phyloP scores from a whole-genome alignment of 345 rosid species.

The Gossypium ekmanianum region DNA sequence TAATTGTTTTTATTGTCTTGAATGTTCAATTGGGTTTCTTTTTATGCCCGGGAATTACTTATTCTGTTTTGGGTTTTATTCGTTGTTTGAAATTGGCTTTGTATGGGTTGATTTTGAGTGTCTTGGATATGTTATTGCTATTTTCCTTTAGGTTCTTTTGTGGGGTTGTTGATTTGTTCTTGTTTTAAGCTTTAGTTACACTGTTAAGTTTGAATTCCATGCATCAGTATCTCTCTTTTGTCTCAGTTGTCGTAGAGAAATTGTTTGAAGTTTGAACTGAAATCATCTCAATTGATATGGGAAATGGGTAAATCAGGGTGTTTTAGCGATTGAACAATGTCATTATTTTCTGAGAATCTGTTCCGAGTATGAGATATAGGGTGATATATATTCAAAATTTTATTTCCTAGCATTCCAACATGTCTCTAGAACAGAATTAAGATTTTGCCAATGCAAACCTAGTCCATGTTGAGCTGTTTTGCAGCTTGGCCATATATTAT shows the following conservation, averaged over 20 bases:
- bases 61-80: background rate
- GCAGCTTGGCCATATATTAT: background rate
- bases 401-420: background rate
- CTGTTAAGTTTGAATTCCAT: background rate
- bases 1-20: slow-evolving; percentile 4
- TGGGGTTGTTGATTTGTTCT: background rate
- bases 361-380: background rate
- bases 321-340: background rate
- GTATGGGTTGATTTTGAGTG: background rate
- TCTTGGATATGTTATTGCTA: background rate
- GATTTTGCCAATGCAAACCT: background rate
- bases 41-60: background rate
- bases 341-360: background rate
- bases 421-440: background rate
- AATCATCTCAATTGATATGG: no score
- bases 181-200: background rate
- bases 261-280: background rate
- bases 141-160: background rate
- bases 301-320: background rate
- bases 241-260: background rate
- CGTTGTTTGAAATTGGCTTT: background rate
- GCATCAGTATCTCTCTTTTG: background rate
- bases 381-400: background rate
- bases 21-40: slow-evolving; percentile 18
- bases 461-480: background rate